A percentile compares a stretch with the other conserved stretches of the same genome.
phyloP scores from a whole-genome alignment of 345 rosid species.

The Eucalyptus brandiana region DNA sequence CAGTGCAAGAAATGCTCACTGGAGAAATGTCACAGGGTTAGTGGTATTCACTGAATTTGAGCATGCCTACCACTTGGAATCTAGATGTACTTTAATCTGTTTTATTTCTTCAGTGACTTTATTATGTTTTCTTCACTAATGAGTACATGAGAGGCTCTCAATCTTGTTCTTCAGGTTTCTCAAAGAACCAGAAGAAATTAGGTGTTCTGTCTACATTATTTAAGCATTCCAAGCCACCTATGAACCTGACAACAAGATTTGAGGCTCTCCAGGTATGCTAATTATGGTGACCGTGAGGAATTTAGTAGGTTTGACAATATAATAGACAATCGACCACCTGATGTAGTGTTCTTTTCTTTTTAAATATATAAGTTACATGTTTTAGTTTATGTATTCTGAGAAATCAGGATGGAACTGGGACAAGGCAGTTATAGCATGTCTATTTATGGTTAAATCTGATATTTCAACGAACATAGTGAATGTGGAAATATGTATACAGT shows the following conservation, averaged over 20 bases:
- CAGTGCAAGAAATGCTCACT: slow-evolving; percentile 50
- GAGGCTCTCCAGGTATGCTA: slow-evolving; percentile 80
- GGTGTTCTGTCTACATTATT: slow-evolving; percentile 52
- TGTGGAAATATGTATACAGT: neutral
- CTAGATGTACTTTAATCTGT: neutral
- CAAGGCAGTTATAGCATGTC: neutral
- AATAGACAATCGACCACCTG: neutral
- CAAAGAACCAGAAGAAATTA: slow-evolving; percentile 25
- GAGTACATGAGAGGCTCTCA: neutral
- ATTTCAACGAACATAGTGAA: neutral
- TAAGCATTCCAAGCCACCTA: slow-evolving; percentile 35
- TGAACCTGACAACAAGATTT: slow-evolving; percentile 46
- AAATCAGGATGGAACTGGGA: neutral
- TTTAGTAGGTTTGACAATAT: neutral
- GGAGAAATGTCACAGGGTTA: slow-evolving; percentile 61
- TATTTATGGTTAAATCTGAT: neutral
- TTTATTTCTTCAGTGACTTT: neutral
- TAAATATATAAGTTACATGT: neutral
- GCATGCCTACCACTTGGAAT: neutral
- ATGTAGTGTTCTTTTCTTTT: neutral
- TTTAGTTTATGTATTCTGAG: neutral
- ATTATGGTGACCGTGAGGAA: neutral
- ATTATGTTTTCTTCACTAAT: neutral
- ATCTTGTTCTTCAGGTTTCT: slow-evolving; percentile 35
- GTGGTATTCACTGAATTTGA: neutral